A percentile compares a stretch with the other conserved stretches of the same genome.
These are phyloP conservation scores for Fusarium citri DNA, from an alignment of 2,329 filamentous ascomycete species.

Conservation along the genomic window DNA sequence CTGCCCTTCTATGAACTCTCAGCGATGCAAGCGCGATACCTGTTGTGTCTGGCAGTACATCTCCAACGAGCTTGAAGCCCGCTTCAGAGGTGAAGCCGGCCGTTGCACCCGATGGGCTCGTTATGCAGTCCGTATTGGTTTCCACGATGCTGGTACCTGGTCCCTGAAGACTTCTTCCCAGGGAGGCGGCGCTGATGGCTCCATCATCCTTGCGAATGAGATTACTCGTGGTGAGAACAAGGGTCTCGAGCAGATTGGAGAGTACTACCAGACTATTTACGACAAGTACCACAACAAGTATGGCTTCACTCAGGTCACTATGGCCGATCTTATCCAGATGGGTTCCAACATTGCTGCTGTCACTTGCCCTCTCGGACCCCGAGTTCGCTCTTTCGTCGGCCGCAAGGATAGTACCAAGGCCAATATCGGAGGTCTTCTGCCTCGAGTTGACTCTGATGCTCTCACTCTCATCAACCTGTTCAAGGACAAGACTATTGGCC, in stretches of 20 bases:
- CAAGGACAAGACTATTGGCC: conserved; percentile 63
- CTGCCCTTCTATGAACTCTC: conserved; percentile 39
- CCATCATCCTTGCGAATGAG: conserved; percentile 55
- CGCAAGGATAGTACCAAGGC: conserved; percentile 58
- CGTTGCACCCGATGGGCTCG: conserved; percentile 59
- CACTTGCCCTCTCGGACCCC: conserved; percentile 59
- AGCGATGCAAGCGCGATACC: conserved; percentile 52
- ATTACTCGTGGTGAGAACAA: conserved; percentile 58
- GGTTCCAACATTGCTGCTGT: conserved; percentile 63
- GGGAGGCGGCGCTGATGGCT: conserved; percentile 61
- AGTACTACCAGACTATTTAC: conserved; percentile 54
- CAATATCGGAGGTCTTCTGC: conserved; percentile 57
- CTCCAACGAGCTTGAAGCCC: conserved; percentile 52
- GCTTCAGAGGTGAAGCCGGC: conserved; percentile 53
- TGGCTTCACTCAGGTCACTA: conserved; percentile 56
- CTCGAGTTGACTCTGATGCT: conserved; percentile 57
- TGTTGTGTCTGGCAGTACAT: conserved; percentile 61
- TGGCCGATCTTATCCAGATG: conserved; percentile 67
- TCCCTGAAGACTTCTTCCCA: conserved; percentile 48
- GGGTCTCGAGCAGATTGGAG: conserved; percentile 59
- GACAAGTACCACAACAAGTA: conserved; percentile 52
- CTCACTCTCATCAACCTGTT: conserved; percentile 62
- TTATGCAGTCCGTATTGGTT: conserved; percentile 59
- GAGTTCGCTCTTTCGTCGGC: conserved; percentile 63
- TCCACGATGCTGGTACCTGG: conserved; percentile 62